These are phyloP conservation scores for Fulvia fulva DNA, from an alignment of 2,329 filamentous ascomycete species.

Conservation along the genomic window DNA sequence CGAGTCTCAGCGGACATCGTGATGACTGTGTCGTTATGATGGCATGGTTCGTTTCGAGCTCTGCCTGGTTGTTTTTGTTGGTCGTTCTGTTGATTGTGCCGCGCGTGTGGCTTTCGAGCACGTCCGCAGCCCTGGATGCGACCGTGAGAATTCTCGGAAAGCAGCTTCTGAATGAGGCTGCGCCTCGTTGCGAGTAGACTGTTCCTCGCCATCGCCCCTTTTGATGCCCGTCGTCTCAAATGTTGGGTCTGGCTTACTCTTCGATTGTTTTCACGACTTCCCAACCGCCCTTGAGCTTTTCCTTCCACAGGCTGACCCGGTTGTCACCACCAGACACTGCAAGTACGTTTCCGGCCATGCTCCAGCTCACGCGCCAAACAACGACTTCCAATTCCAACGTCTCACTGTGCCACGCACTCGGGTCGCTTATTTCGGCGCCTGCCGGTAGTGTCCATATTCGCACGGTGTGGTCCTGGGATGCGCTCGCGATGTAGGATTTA, in stretches of 20 bases:
- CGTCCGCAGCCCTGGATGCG: background rate
- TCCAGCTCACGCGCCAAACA: slow-evolving; percentile 97
- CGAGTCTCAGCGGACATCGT: background rate
- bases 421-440: slow-evolving; percentile 36
- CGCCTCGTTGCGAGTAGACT: background rate
- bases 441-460: slow-evolving; percentile 77
- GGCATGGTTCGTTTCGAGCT: slow-evolving; percentile 2
- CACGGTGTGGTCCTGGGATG: slow-evolving; percentile 94
- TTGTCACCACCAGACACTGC: slow-evolving; percentile 93
- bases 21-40: slow-evolving; percentile 1
- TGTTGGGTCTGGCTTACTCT: slow-evolving; percentile 24
- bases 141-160: background rate
- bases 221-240: background rate
- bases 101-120: background rate
- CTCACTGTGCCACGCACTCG: slow-evolving; percentile 78
- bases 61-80: slow-evolving; percentile 1
- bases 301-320: slow-evolving; percentile 97
- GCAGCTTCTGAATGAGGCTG: background rate
- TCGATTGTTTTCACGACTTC: slow-evolving; percentile 96
- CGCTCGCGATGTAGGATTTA: slow-evolving; percentile 94
- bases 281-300: slow-evolving; percentile 95
- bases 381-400: slow-evolving; percentile 82
- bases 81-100: background rate
- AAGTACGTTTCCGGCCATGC: slow-evolving; percentile 90
- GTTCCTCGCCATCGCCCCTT: background rate